Conservation (phyloP, 352 stramenopile genomes). For the Pythium folliculosum region DNA sequence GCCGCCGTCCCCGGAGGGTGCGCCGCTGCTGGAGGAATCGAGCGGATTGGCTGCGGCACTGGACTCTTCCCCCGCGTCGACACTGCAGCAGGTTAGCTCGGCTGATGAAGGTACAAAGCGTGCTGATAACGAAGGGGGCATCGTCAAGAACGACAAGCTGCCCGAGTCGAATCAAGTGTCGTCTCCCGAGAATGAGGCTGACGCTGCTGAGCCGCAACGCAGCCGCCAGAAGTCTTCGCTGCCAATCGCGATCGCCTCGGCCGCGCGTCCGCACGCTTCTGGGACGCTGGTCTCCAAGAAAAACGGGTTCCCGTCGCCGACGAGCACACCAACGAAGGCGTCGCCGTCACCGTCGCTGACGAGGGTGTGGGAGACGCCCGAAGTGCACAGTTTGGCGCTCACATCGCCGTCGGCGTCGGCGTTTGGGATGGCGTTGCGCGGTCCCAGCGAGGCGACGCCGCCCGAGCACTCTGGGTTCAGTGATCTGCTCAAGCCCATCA, state of each 20-base stretch:
- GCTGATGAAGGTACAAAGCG: no score
- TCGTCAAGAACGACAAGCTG: no score
- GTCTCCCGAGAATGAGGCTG: neutral
- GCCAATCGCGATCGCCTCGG: neutral
- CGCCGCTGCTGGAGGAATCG: slow-evolving; percentile 2
- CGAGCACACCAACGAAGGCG: neutral
- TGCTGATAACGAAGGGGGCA: no score
- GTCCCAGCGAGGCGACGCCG: neutral
- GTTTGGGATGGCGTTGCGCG: slow-evolving; percentile 4
- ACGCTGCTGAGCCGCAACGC: neutral
- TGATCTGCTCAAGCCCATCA: slow-evolving; percentile 3
- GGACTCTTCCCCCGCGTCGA: neutral
- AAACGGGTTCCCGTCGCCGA: neutral
- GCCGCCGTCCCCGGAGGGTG: neutral
- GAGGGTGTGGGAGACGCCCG: neutral
- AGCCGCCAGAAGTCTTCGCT: neutral
- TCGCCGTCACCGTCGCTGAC: neutral
- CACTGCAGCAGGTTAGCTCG: no score
- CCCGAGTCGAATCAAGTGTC: neutral
- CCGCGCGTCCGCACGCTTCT: neutral
- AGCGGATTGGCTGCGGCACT: slow-evolving; percentile 8
- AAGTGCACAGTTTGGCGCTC: slow-evolving; percentile 8
- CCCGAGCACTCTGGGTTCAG: neutral
- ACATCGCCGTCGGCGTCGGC: slow-evolving; percentile 11
- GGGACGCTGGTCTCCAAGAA: neutral